Percentiles rank a stretch among this genome's conserved stretches.
Evolutionary conservation across 2,329 filamentous ascomycete species (phyloP).

Genomic region (Penicillium sp.): DNA sequence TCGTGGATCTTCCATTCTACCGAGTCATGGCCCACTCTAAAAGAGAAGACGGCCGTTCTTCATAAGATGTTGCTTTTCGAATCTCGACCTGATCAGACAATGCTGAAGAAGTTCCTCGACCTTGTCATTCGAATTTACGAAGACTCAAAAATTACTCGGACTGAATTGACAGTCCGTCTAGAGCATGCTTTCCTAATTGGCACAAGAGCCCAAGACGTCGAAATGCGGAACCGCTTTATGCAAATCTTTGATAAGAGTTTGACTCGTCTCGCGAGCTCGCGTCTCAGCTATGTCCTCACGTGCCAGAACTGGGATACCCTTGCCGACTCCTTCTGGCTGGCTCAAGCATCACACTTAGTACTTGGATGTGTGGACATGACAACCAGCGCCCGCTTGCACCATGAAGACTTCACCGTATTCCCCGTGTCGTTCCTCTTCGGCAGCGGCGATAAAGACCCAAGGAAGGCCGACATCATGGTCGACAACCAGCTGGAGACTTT

Average conservation of each 20-base stretch:
- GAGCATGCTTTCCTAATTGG: conserved; percentile 98
- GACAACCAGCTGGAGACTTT: conserved; percentile 81
- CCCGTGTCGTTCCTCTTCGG: conserved; percentile 71
- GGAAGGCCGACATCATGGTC: conserved; percentile 64
- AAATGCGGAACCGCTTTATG: conserved; percentile 97
- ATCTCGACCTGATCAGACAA: conserved; percentile 72
- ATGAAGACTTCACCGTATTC: conserved; percentile 78
- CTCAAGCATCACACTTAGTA: conserved; percentile 89
- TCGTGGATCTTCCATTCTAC: conserved; percentile 94
- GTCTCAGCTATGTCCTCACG: conserved; percentile 82
- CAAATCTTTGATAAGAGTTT: conserved; percentile 92
- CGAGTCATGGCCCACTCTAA: conserved; percentile 93
- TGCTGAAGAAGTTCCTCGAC: conserved; percentile 90
- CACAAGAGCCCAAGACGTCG: conserved; percentile 85
- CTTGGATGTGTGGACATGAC: conserved; percentile 88
- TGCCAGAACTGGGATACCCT: conserved; percentile 97
- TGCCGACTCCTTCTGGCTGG: conserved; percentile 92
- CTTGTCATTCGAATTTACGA: conserved; percentile 98
- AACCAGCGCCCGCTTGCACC: conserved; percentile 71
- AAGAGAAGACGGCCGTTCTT: conserved; percentile 98
- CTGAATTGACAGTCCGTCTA: conserved; percentile 92
- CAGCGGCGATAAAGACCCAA: conserved; percentile 68
- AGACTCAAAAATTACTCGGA: conserved; percentile 90
- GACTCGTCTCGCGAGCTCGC: conserved; percentile 84
- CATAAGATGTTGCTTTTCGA: conserved; percentile 99